These are phyloP conservation scores for Dovyalis caffra DNA, from an alignment of 345 rosid species.

Conservation along the genomic window DNA sequence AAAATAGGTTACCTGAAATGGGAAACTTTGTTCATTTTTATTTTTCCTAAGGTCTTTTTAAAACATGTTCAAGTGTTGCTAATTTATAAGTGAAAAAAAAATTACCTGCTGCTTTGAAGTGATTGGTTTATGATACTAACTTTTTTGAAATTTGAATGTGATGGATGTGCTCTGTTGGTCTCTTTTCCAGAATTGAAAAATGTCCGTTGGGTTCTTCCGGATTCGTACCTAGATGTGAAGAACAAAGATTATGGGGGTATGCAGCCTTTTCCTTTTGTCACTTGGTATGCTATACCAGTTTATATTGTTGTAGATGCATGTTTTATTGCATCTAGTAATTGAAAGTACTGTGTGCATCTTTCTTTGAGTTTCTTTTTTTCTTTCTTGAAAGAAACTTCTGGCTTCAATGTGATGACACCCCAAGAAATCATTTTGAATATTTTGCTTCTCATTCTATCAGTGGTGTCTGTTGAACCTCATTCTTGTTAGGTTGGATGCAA, in stretches of 20 bases:
- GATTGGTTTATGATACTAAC: neutral
- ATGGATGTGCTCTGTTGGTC: neutral
- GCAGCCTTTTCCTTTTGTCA: neutral
- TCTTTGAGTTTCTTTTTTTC: too few species aligned
- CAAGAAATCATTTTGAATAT: neutral
- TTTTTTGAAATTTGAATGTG: neutral
- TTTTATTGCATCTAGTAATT: neutral
- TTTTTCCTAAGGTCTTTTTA: too few species aligned
- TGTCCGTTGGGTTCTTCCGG: slow-evolving; percentile 98
- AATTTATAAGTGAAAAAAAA: neutral
- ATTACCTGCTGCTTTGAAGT: neutral
- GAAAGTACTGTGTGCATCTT: neutral
- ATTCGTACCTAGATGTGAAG: slow-evolving; percentile 87
- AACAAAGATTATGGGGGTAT: slow-evolving; percentile 97
- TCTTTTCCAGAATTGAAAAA: slow-evolving; percentile 55
- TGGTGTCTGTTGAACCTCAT: neutral
- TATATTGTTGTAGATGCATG: neutral
- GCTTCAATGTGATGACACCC: neutral
- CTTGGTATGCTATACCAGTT: neutral
- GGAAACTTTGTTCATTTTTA: neutral
- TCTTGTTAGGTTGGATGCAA: neutral
- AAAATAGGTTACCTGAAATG: neutral
- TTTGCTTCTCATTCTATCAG: neutral
- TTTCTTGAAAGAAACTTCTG: neutral
- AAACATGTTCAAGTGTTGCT: neutral